phyloP scores from a whole-genome alignment of 2,329 filamentous ascomycete genomes.

The Coniella vitis region DNA sequence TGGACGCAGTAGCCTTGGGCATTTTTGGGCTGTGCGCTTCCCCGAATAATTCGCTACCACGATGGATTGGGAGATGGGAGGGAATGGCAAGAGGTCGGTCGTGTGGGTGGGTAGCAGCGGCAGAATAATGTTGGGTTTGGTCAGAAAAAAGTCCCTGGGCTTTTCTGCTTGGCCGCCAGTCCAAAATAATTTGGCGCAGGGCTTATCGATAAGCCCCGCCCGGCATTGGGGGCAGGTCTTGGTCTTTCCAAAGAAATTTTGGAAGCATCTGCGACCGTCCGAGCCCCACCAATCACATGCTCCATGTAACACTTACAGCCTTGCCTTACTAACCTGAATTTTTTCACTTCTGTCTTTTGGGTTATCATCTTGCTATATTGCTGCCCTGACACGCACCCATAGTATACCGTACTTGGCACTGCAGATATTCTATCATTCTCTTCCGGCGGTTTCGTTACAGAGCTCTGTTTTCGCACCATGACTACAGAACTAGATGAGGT shows the following conservation, averaged over 20 bases:
- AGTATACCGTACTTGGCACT: too few relatives aligned
- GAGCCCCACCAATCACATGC: slow-evolving; percentile 11
- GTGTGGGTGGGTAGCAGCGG: too few relatives aligned
- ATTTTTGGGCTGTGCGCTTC: slow-evolving; percentile 41
- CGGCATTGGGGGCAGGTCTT: neutral
- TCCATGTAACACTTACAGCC: neutral
- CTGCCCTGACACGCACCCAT: too few relatives aligned
- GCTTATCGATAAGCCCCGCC: slow-evolving; percentile 13
- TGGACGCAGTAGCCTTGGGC: slow-evolving; percentile 69
- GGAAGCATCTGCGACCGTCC: neutral
- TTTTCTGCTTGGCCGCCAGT: slow-evolving; percentile 6
- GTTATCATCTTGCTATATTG: too few relatives aligned
- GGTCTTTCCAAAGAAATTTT: neutral
- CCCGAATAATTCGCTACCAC: neutral
- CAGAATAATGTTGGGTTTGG: neutral
- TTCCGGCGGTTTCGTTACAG: slow-evolving; percentile 4
- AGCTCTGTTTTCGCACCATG: slow-evolving; percentile 43
- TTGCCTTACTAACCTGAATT: neutral
- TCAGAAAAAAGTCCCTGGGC: slow-evolving; percentile 1
- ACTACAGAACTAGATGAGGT: slow-evolving; percentile 73
- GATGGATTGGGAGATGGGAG: neutral
- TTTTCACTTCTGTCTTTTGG: neutral
- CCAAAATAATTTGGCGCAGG: neutral
- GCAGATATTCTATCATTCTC: slow-evolving; percentile 15
- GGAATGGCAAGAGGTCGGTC: too few relatives aligned